Conservation (phyloP, 257 asterid genomes). For the Voacanga thouarsii region DNA sequence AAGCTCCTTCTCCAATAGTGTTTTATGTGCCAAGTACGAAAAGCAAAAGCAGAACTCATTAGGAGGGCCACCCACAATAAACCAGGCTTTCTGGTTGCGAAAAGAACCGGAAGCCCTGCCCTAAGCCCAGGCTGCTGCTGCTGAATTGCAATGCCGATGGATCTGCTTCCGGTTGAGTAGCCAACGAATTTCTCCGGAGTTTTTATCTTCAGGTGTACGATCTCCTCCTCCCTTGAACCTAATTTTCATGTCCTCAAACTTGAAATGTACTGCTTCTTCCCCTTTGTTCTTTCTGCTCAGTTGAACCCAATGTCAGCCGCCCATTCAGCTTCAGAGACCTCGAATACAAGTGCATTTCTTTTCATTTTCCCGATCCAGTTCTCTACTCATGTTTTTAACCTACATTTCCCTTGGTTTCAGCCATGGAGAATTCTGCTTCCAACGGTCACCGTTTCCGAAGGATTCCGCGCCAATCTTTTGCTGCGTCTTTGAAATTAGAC, state of each 20-base stretch:
- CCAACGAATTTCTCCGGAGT: neutral
- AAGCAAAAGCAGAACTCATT: neutral
- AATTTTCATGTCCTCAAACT: neutral
- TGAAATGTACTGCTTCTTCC: neutral
- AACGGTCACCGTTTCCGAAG: slow-evolving; percentile 74
- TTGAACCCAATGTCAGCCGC: neutral
- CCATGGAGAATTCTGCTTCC: slow-evolving; percentile 58
- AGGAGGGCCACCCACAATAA: neutral
- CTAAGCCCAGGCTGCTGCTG: neutral
- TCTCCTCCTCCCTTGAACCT: neutral
- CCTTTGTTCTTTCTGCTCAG: neutral
- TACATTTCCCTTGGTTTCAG: slow-evolving; percentile 8
- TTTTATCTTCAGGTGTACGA: slow-evolving; percentile 1
- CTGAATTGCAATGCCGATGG: slow-evolving; percentile 1
- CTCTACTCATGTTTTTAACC: neutral
- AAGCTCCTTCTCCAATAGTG: neutral
- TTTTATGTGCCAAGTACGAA: neutral
- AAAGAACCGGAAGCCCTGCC: neutral
- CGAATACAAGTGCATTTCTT: neutral
- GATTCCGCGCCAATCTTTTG: slow-evolving; percentile 62
- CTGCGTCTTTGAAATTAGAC: slow-evolving; percentile 70
- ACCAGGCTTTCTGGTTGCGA: neutral
- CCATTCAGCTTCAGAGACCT: neutral
- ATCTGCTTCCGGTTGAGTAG: neutral
- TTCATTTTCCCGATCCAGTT: slow-evolving; percentile 6